Evolutionary conservation across 352 stramenopile species (phyloP).

Genomic region (Sclerospora graminicola): DNA sequence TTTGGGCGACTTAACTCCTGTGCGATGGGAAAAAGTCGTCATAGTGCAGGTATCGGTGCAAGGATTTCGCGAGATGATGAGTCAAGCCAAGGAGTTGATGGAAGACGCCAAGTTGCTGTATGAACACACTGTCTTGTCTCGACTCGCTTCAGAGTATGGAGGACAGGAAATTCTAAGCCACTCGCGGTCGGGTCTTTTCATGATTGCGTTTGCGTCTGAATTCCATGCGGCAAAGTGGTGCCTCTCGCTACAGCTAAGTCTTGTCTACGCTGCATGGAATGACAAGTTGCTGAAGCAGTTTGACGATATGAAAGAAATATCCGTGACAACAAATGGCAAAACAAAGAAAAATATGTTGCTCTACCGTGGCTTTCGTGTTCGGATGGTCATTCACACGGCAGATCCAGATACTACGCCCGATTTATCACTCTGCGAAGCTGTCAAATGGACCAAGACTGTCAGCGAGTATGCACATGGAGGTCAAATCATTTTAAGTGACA

Average conservation of each 20-base stretch:
- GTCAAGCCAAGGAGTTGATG: slow-evolving; percentile 71
- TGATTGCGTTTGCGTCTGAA: slow-evolving; percentile 77
- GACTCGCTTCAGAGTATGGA: slow-evolving; percentile 74
- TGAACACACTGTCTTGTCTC: slow-evolving; percentile 77
- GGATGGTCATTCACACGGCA: slow-evolving; percentile 79
- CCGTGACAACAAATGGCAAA: slow-evolving; percentile 35
- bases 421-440: slow-evolving; percentile 53
- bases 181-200: slow-evolving; percentile 61
- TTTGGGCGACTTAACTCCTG: slow-evolving; percentile 56
- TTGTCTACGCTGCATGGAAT: slow-evolving; percentile 83
- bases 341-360: slow-evolving; percentile 71
- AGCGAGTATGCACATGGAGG: slow-evolving; percentile 76
- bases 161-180: slow-evolving; percentile 76
- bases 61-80: slow-evolving; percentile 71
- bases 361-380: slow-evolving; percentile 76
- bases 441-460: slow-evolving; percentile 81
- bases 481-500: slow-evolving; percentile 79
- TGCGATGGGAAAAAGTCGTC: slow-evolving; percentile 76
- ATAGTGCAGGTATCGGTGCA: slow-evolving; percentile 80
- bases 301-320: slow-evolving; percentile 72
- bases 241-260: slow-evolving; percentile 69
- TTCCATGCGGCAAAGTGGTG: slow-evolving; percentile 85
- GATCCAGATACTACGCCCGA: slow-evolving; percentile 42
- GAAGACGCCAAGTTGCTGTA: slow-evolving; percentile 81
- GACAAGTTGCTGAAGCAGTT: slow-evolving; percentile 81